phyloP scores from a whole-genome alignment of 176 grass and related monocot species.

The Chloris gayana region DNA sequence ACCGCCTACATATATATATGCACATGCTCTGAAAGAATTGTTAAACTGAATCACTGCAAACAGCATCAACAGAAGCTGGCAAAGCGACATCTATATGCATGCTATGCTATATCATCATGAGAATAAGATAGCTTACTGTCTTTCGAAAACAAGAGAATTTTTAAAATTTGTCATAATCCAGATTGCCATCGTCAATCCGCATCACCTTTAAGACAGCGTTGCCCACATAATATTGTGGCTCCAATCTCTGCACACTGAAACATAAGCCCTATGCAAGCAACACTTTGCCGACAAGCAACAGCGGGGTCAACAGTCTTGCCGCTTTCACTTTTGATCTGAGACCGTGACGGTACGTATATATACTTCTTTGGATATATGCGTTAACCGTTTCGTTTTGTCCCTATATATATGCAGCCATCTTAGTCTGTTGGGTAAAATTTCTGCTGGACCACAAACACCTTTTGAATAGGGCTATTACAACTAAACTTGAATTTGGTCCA shows the following conservation, averaged over 20 bases:
- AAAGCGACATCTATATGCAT: background rate
- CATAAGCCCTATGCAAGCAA: conserved; percentile 37
- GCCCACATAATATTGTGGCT: background rate
- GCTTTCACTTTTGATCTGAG: background rate
- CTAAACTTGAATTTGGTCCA: conserved; percentile 6
- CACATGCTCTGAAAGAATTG: too few relatives aligned
- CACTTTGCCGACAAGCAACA: conserved; percentile 52
- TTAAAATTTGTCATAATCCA: background rate
- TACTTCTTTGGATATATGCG: background rate
- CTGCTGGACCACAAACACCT: conserved; percentile 19
- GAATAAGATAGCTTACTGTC: background rate
- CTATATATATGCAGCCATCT: background rate
- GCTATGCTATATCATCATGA: background rate
- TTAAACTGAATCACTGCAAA: background rate
- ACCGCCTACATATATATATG: too few relatives aligned
- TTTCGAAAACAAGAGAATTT: too few relatives aligned
- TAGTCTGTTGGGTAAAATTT: conserved; percentile 15
- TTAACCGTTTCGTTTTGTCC: conserved; percentile 16
- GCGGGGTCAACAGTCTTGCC: conserved; percentile 6
- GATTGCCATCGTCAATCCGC: background rate
- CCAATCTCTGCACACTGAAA: conserved; percentile 2
- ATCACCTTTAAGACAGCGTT: background rate
- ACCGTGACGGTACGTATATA: background rate
- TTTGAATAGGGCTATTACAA: background rate
- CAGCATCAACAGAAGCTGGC: conserved; percentile 23